Base-by-base conservation (phyloP, 306 rosid genomes). In the Abrus pulchellus region DNA sequence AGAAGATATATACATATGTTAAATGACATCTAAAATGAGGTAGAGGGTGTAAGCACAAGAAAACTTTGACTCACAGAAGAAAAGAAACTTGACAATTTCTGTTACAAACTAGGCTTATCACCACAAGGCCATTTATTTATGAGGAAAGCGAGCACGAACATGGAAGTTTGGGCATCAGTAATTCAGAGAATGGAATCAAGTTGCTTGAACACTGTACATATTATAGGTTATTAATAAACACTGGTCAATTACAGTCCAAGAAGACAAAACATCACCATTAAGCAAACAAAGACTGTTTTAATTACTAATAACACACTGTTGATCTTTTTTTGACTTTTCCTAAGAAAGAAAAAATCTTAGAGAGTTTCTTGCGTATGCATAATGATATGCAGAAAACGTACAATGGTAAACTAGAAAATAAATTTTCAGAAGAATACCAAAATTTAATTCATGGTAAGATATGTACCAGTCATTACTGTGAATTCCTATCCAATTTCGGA, bases 401-500 rank as follows among this genome's bases (percentile, higher is more conserved):
- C 62, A 59, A 80, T 10, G 59, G 61, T 36, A 83, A 57, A 33
- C 68, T 30, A 59, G 68, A 83, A 73, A 81, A 68, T 8, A 89
- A 43, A 74, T 66, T 81, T 54, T 67, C 20, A 20, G 20, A 55
- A 69, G 60, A 87, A 86, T 76, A 67, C 78, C 91, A 72, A 49
- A 34, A 66, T 3, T 20, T 56, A 1, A 13, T 12, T 2, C n/a
- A 41, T 29, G n/a, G 57, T 29, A 43, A 72, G 9, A 28, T 45
- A 65, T 3, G 70, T 67, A 93, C 91, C 90, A 88, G 91, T 96
- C 94, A 88, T 68, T 44, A 79, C 34, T 5, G 92, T 86, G 86
- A 93, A 93, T n/a, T 87, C 41, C 20, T 20, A 20, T 20, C 20
- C 20, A 20, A 20, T 20, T 20, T 20, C 20, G 20, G 20, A 20